phyloP scores from a whole-genome alignment of 805 yeast genomes.

The Pichia occidentalis region DNA sequence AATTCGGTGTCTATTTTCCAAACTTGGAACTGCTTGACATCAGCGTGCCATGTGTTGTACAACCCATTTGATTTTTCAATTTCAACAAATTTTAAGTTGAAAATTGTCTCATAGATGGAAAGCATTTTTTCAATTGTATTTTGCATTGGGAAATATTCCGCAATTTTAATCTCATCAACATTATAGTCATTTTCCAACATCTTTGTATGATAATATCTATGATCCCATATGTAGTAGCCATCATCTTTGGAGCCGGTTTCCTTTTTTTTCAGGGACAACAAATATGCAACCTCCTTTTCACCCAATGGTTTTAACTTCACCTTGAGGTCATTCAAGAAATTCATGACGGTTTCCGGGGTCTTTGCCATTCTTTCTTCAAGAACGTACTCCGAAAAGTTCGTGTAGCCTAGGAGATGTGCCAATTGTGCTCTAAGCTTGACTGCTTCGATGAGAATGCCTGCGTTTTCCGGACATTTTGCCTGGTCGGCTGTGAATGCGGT shows the following conservation, averaged over 20 bases:
- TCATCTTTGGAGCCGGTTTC: conserved; percentile 35
- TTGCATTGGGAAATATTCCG: conserved; percentile 74
- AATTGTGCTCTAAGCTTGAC: conserved; percentile 54
- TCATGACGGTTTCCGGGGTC: conserved; percentile 48
- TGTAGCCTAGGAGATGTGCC: conserved; percentile 60
- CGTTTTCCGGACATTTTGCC: conserved; percentile 60
- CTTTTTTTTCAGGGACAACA: conserved; percentile 46
- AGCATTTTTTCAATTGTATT: conserved; percentile 65
- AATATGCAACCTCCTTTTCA: conserved; percentile 40
- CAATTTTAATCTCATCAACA: conserved; percentile 64
- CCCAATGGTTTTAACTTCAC: conserved; percentile 56
- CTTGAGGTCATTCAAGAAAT: conserved; percentile 58
- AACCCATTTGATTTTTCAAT: conserved; percentile 31
- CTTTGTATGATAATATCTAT: conserved; percentile 56
- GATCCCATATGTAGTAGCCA: conserved; percentile 67
- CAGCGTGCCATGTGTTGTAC: conserved; percentile 64
- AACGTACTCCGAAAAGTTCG: conserved; percentile 60
- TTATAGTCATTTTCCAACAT: conserved; percentile 61
- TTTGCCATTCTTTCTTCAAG: conserved; percentile 82
- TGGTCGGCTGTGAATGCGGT: conserved; percentile 61
- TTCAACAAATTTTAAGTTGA: conserved; percentile 61
- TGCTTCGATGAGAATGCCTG: conserved; percentile 51
- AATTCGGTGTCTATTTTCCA: conserved; percentile 50
- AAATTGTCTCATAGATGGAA: conserved; percentile 59
- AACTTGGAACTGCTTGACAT: conserved; percentile 67